Percentiles rank a stretch among this genome's conserved stretches.
These are phyloP conservation scores for Corinectria fuckeliana DNA, from an alignment of 2,329 filamentous ascomycete genomes.

Conservation along the genomic window DNA sequence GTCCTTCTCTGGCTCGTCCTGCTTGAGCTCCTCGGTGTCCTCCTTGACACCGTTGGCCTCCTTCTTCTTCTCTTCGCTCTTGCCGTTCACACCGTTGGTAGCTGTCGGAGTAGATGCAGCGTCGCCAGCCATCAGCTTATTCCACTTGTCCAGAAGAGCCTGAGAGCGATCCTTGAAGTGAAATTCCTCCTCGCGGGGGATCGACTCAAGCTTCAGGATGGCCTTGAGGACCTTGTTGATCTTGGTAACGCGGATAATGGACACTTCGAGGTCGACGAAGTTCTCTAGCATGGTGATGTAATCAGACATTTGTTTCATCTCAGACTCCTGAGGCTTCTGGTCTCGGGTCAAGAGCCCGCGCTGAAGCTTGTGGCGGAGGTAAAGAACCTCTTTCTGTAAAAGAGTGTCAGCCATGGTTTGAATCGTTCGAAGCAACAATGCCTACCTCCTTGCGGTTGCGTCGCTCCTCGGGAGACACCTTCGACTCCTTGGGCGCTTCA, in stretches of 20 bases:
- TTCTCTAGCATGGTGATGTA: conserved; percentile 82
- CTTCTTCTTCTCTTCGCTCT: conserved; percentile 48
- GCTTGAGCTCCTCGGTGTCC: conserved; percentile 47
- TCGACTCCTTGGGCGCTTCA: conserved; percentile 60
- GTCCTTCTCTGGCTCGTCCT: conserved; percentile 39
- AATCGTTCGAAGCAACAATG: not conserved
- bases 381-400: conserved; percentile 77
- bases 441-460: conserved; percentile 65
- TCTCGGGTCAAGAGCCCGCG: conserved; percentile 90
- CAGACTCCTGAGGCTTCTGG: conserved; percentile 82
- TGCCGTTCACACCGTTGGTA: conserved; percentile 58
- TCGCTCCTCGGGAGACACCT: conserved; percentile 64
- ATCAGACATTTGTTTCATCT: conserved; percentile 80
- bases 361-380: conserved; percentile 91
- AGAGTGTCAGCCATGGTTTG: conserved; percentile 42
- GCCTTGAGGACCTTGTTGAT: conserved; percentile 98
- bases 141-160: conserved; percentile 86
- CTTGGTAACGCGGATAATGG: conserved; percentile 89
- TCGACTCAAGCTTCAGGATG: conserved; percentile 84
- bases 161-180: conserved; percentile 86
- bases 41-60: conserved; percentile 51
- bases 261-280: conserved; percentile 80
- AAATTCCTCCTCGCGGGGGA: conserved; percentile 88
- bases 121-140: conserved; percentile 75
- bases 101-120: conserved; percentile 47